These are phyloP conservation scores for Monilinia fructicola DNA, from an alignment of 2,329 filamentous ascomycete genomes.

Conservation along the genomic window DNA sequence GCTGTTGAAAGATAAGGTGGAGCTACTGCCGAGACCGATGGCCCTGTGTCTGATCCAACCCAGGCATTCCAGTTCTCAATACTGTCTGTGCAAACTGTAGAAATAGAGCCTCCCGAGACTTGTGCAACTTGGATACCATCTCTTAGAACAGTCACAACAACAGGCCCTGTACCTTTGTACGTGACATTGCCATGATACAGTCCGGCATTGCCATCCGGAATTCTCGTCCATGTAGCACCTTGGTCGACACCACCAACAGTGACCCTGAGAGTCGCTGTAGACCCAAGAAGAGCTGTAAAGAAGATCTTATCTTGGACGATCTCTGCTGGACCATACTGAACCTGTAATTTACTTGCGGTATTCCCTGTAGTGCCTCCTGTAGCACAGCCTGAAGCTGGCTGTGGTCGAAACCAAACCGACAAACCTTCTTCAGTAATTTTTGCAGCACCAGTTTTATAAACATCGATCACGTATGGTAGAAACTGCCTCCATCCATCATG, in stretches of 20 bases:
- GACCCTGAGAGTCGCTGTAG: not conserved
- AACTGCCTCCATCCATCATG: constrained; percentile 1
- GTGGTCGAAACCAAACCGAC: not conserved
- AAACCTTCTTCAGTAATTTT: not conserved
- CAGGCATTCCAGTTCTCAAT: constrained; percentile 4
- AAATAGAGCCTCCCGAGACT: not conserved
- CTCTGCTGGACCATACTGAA: not conserved
- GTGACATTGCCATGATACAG: not conserved
- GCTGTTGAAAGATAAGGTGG: not conserved
- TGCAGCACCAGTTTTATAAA: not conserved
- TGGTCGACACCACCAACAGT: constrained; percentile 2
- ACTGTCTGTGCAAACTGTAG: not conserved
- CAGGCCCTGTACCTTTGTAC: not conserved
- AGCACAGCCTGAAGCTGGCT: not conserved
- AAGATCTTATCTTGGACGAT: not conserved
- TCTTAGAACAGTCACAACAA: not conserved
- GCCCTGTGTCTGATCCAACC: not conserved
- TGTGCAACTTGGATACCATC: not conserved
- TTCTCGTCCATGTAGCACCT: not conserved
- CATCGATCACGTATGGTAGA: not conserved
- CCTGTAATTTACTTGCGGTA: not conserved
- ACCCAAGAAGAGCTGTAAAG: not conserved
- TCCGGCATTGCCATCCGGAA: constrained; percentile 1
- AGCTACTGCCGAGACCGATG: not conserved
- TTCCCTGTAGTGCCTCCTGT: not conserved